Base-by-base conservation (phyloP, 2,329 filamentous ascomycete species). In the Keithomyces neogunnii region DNA sequence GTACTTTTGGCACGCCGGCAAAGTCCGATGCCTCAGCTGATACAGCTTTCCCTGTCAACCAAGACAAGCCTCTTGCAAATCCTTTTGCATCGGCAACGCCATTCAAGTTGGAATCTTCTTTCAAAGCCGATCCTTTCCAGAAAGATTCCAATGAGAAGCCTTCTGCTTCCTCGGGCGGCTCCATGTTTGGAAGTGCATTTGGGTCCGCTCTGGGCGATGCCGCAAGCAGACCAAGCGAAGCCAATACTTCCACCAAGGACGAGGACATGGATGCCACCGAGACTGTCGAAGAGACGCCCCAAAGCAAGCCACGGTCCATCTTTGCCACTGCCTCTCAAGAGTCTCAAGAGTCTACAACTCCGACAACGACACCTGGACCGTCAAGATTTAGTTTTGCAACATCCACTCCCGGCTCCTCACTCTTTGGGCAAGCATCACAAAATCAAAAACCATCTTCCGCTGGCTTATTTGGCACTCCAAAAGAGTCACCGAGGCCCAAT, bases 61-160 rank as follows among this genome's bases (percentile, higher is more conserved):
- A 63, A 19, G 60, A 62, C 19, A 63, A 66, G 33, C 51, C 66
- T 46, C 36, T 44, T 9, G 40, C 28, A 10, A 44, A 44, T 11
- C 40, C 40, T 3, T 44, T 44, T 30, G 40, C 40, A 9, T 29
- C 40, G 30, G 74, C 74, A n/a, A 67, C 71, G 13, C 76, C 79
- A 0, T 89, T 89, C 68, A 85, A 86, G 58, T 71, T 89, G 13
- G 77, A 78, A 39, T 84, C 81, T 32, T 83, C 80, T 2, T 89
- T 89, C 69, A 81, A 83, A 60, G 74, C 76, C 7, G 84, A 88
- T 56, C 75, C 78, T 5, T 74, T 75, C 44, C 73, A 78, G 1
- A 82, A 81, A 52, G 77, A 86, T 29, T 80, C 85, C 52, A 67
- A 75, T 36, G 73, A 77, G 7, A 78, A 77, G 55, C 69, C 76